Evolutionary conservation across 805 yeast species (phyloP), one percentile per base, ranked within the genome.

Genomic region (Grigorovia humatica): DNA sequence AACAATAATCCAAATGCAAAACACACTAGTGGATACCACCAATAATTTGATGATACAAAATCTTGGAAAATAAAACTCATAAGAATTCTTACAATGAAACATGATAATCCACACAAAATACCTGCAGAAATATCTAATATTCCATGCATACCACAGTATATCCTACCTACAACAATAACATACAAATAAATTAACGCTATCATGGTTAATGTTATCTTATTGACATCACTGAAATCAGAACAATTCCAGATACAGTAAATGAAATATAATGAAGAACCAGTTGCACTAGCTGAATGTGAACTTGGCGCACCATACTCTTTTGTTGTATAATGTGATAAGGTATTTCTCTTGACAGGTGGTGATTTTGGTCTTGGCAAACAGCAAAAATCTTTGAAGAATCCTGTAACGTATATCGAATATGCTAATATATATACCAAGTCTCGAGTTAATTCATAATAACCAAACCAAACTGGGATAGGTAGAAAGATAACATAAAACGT

Each of bases 101-200:
- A 72, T 0, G 68, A 35, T 0, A 70, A 49, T 0, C 99, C 99
- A 19, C 88, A 69, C 0, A 76, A 0, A 0, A 79, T 67, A 8
- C 99, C 99, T 12, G 78, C 64, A 0, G 70, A 49, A 3, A 93
- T 74, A 65, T 93, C 99, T 23, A 85, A 67, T 54, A 87, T 78
- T 1, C 99, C 99, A 69, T 93, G 99, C 99, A 93, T 93, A 9
- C 99, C 99, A 67, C 96, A 90, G 70, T 93, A 91, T 5, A 93
- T 63, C 52, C 99, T 74, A 19, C 99, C 99, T 54, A 80, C 64
- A 1, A 87, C 78, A 55, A 93, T 71, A 9, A 90, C 80, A 38
- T 74, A 54, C 60, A 80, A 82, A 64, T 90, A 89, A 15, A 77
- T 8, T 4, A 56, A 45, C 0, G 63, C 58, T 12, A 67, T 44